phyloP scores from a whole-genome alignment of 1,139 yeast genomes.

The Wickerhamiella infanticola region DNA sequence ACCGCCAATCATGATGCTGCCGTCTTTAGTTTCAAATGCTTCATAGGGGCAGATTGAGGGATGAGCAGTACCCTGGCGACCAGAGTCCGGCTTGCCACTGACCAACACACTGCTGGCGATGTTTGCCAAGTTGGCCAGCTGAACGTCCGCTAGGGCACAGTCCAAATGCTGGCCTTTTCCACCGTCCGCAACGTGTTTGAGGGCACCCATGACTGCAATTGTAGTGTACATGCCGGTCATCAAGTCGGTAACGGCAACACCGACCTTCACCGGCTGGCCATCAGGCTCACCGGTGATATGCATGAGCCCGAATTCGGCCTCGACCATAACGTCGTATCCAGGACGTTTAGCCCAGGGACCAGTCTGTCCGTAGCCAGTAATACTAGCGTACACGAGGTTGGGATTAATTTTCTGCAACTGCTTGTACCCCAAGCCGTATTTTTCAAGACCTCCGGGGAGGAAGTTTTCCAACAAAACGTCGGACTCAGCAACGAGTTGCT shows the following conservation, averaged over 20 bases:
- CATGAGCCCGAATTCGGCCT: conserved; percentile 32
- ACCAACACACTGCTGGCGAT: conserved; percentile 28
- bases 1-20: conserved; percentile 29
- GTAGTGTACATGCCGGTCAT: conserved; percentile 30
- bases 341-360: conserved; percentile 27
- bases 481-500: conserved; percentile 20
- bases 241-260: conserved; percentile 31
- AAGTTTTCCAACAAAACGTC: conserved; percentile 30
- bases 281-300: conserved; percentile 30
- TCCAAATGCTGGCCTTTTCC: conserved; percentile 28
- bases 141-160: conserved; percentile 27
- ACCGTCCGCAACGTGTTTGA: conserved; percentile 22
- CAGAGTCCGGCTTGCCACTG: conserved; percentile 28
- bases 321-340: conserved; percentile 33
- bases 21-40: conserved; percentile 27
- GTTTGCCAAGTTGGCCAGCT: conserved; percentile 28
- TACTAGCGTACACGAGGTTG: conserved; percentile 25
- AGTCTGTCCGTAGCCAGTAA: conserved; percentile 29
- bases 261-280: conserved; percentile 31
- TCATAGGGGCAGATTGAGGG: conserved; percentile 31
- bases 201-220: conserved; percentile 27
- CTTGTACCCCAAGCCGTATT: conserved; percentile 25
- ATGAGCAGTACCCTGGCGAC: conserved; percentile 30
- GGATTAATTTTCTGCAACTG: conserved; percentile 19
- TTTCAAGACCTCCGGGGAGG: conserved; percentile 27